Evolutionary conservation across 129 eudicot species (phyloP), one percentile per base, ranked within the genome.

Genomic region (Rutidosis leptorrhynchoides): DNA sequence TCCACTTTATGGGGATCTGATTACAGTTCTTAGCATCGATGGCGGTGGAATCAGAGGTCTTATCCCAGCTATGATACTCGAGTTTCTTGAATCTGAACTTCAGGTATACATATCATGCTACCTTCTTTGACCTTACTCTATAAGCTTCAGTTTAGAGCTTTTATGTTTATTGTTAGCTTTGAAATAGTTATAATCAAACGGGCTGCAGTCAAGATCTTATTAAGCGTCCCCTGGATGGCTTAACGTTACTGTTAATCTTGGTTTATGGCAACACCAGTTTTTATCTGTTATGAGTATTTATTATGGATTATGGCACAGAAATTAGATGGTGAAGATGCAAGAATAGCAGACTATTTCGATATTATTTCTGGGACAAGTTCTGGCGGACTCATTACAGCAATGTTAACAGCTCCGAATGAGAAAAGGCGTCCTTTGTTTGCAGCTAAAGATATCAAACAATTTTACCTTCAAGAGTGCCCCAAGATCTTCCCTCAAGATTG

Each of bases 31-130:
- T 26, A 77, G 81, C 66, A 63, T 77, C 37, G 81, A 77, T 56
- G 81, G 81, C 0, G 81, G 81, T 24, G 81, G 81, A 62, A 64
- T 77, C 4, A 77, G 81, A 77, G 81, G 81, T 51, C 64, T 77
- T 54, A 77, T 77, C 21, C 81, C 81, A n/a, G 81, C 76, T 26
- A 55, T 56, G 15, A 76, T 76, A 58, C 80, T 76, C 22, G 75
- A 62, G 0, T 61, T 14, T 68, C 75, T 76, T 29, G 76, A 77
- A 45, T 7, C 67, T 28, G 67, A 77, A 58, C 76, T 77, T 69
- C 54, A 77, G 72, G 81, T 77, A 77, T 24, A 12, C 7, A 14
- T 30, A 23, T 12, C 45, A 22, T 43, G 8, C 27, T 40, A 53
- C 12, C 42, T 35, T 35, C 42, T 15, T 30, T 24, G 23, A 35